Evolutionary conservation across 371 early-diverging fungal species (phyloP).

Genomic region (Syncephalastrum sp.): DNA sequence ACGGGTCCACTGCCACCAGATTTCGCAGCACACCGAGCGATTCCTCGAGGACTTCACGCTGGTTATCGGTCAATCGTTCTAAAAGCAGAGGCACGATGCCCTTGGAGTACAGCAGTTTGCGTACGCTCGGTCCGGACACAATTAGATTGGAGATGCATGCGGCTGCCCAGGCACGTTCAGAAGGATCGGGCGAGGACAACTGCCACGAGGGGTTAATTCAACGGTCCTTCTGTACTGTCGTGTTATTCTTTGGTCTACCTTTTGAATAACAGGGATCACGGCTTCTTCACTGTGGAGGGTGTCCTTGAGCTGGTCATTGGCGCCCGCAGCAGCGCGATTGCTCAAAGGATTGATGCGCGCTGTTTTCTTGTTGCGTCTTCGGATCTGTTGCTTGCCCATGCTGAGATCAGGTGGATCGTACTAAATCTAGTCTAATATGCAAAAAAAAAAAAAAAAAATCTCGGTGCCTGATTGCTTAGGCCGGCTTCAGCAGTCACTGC

Average conservation of each 20-base stretch:
- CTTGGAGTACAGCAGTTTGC: constrained; percentile 72
- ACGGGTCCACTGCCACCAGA: constrained; percentile 57
- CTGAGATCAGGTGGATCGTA: background rate
- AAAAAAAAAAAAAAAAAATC: no score
- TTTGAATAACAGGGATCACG: constrained; percentile 52
- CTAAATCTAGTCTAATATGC: no score
- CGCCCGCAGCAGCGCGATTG: constrained; percentile 19
- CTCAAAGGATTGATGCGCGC: constrained; percentile 26
- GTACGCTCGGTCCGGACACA: constrained; percentile 56
- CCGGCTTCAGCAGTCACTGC: no score
- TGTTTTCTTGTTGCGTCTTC: constrained; percentile 13
- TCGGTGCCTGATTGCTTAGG: no score
- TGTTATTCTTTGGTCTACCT: constrained; percentile 34
- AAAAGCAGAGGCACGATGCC: constrained; percentile 67
- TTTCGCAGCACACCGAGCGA: constrained; percentile 77
- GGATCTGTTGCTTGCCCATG: constrained; percentile 42
- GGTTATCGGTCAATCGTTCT: constrained; percentile 68
- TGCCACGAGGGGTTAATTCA: constrained; percentile 20
- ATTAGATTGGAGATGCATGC: constrained; percentile 80
- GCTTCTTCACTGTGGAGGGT: constrained; percentile 40
- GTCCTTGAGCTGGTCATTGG: constrained; percentile 27
- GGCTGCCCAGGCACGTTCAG: constrained; percentile 88
- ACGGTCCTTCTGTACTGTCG: background rate
- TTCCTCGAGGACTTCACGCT: constrained; percentile 77
- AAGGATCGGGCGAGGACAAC: constrained; percentile 63